Evolutionary conservation across 306 rosid species (phyloP).

Genomic region (Psophocarpus tetragonolobus): DNA sequence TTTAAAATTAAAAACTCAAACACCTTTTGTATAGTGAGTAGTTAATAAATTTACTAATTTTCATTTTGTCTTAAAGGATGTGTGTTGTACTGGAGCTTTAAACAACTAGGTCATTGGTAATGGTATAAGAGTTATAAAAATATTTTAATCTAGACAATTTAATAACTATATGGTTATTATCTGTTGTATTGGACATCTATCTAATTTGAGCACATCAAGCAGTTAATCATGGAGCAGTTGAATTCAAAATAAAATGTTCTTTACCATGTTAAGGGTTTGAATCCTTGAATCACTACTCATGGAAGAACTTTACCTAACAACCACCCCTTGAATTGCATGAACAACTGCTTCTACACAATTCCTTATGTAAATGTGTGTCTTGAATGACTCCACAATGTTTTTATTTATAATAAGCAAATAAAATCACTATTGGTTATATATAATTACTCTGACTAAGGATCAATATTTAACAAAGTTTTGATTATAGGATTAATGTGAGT

Average conservation of each 20-base stretch:
- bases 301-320: background rate
- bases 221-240: background rate
- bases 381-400: background rate
- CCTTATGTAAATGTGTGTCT: too few species aligned
- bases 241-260: background rate
- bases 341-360: background rate
- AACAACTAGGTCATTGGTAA: background rate
- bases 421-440: too few species aligned
- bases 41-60: background rate
- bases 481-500: too few species aligned
- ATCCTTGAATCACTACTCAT: background rate
- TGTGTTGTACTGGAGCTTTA: background rate
- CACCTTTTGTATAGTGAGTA: background rate
- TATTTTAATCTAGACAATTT: background rate
- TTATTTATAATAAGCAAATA: too few species aligned
- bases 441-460: too few species aligned
- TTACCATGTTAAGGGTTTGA: background rate
- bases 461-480: too few species aligned
- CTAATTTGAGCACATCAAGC: background rate
- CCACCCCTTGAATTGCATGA: background rate
- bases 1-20: background rate
- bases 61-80: background rate
- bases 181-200: background rate
- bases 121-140: background rate
- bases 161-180: background rate